Base-by-base conservation (phyloP, 2,329 filamentous ascomycete species). In the Microascus cirrosus region DNA sequence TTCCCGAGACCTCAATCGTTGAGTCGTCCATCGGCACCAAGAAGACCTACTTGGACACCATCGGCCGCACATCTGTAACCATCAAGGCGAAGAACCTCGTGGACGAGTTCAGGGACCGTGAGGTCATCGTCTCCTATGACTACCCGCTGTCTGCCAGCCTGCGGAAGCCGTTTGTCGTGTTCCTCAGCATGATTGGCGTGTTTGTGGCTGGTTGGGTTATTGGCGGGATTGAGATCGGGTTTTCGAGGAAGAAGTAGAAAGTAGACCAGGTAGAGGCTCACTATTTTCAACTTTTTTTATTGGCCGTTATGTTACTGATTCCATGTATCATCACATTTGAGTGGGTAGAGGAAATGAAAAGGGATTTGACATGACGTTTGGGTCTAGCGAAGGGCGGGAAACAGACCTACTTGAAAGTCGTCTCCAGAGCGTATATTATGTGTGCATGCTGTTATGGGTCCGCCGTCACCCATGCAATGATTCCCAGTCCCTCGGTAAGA, bases 31-130 rank as follows among this genome's bases (percentile, higher is more conserved):
- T 84, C 20, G 82, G 80, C 62, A 73, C 86, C n/a, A 83, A 94
- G 74, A 86, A 85, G 71, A 96, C 92, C 0, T 99, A 91, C 73
- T 87, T 99, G 74, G 94, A 99, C 72, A 97, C 94, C 0, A 66
- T 93, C 35, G 94, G 94, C 61, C 89, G 94, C 62, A 95, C 93
- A 0, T 82, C 86, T 0, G 78, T 99, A 60, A 86, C 81, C 55
- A 79, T 99, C 66, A 88, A 86, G 61, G 89, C 90, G 8, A 80
- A 85, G 64, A 97, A 96, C 70, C 76, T 97, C 56, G 89, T 95
- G 1, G 94, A 99, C 65, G 94, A 97, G 64, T 83, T 92, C 67
- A 82, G 92, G 57, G 90, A 92, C 66, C 85, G 89, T 35, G 85
- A 94, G 62, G 72, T 97, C 24, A 77, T 96, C 64, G 87, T 97